Percentiles rank a stretch among this genome's conserved stretches.
Conservation (phyloP, 2,329 filamentous ascomycete species). For the Trichoderma oligosporum region DNA sequence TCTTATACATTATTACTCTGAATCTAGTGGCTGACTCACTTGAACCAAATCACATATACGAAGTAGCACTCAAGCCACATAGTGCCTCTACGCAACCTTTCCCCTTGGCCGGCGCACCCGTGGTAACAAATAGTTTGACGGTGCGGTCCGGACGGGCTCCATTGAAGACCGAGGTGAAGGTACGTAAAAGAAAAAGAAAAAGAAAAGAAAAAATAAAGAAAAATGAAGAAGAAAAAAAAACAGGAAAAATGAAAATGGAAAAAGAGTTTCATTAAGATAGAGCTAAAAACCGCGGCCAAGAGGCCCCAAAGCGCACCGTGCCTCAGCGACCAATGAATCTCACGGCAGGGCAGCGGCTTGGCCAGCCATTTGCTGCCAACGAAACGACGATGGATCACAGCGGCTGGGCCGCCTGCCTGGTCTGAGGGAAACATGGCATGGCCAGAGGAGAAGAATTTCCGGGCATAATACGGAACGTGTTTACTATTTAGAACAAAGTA, state of each 20-base stretch:
- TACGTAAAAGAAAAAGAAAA: background rate
- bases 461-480: background rate
- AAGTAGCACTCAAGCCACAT: background rate
- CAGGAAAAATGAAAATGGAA: no score
- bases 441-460: background rate
- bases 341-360: constrained; percentile 7
- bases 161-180: background rate
- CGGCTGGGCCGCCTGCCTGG: background rate
- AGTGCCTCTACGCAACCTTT: background rate
- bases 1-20: background rate
- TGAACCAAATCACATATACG: background rate
- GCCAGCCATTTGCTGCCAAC: constrained; percentile 13
- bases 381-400: constrained; percentile 9
- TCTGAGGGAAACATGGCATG: background rate
- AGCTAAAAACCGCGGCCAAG: no score
- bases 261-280: no score
- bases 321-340: constrained; percentile 16
- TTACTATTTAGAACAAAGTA: no score
- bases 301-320: background rate
- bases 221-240: no score
- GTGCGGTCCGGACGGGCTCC: background rate
- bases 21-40: background rate
- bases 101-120: background rate
- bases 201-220: no score
- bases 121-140: background rate